phyloP scores from a whole-genome alignment of 2,329 filamentous ascomycete species.

The Colletotrichum theobromicola region DNA sequence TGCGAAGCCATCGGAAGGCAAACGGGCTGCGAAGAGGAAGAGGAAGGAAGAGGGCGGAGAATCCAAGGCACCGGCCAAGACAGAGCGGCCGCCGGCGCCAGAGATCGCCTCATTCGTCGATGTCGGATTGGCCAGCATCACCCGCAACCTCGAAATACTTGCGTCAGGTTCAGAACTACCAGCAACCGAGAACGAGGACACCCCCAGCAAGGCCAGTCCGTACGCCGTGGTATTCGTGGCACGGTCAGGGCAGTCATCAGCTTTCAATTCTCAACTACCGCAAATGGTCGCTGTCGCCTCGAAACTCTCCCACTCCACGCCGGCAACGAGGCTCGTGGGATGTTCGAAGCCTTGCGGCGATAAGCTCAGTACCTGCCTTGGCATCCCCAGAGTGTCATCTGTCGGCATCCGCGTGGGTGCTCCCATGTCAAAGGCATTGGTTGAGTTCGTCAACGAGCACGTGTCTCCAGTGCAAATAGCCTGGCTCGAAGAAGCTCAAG shows the following conservation, averaged over 20 bases:
- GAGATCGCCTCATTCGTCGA: slow-evolving; percentile 64
- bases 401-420: slow-evolving; percentile 63
- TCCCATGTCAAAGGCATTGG: slow-evolving; percentile 60
- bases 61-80: slow-evolving; percentile 18
- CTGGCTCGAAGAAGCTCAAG: slow-evolving; percentile 50
- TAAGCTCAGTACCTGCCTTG: slow-evolving; percentile 60
- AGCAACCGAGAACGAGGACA: slow-evolving; percentile 23
- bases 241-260: slow-evolving; percentile 60
- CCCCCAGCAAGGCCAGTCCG: background rate
- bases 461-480: slow-evolving; percentile 57
- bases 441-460: slow-evolving; percentile 58
- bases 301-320: slow-evolving; percentile 37
- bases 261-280: slow-evolving; percentile 66
- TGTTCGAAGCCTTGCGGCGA: slow-evolving; percentile 66
- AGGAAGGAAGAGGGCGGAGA: slow-evolving; percentile 37
- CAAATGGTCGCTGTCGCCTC: slow-evolving; percentile 59
- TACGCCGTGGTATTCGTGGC: slow-evolving; percentile 64
- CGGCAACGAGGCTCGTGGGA: slow-evolving; percentile 62
- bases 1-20: slow-evolving; percentile 64
- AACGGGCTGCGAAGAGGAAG: slow-evolving; percentile 60
- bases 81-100: slow-evolving; percentile 45
- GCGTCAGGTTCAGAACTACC: slow-evolving; percentile 37
- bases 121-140: slow-evolving; percentile 69
- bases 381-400: slow-evolving; percentile 68
- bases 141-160: slow-evolving; percentile 51